Percentiles rank a stretch among this genome's conserved stretches.
Evolutionary conservation across 306 rosid species (phyloP).

Genomic region (Cucurbita ficifolia): DNA sequence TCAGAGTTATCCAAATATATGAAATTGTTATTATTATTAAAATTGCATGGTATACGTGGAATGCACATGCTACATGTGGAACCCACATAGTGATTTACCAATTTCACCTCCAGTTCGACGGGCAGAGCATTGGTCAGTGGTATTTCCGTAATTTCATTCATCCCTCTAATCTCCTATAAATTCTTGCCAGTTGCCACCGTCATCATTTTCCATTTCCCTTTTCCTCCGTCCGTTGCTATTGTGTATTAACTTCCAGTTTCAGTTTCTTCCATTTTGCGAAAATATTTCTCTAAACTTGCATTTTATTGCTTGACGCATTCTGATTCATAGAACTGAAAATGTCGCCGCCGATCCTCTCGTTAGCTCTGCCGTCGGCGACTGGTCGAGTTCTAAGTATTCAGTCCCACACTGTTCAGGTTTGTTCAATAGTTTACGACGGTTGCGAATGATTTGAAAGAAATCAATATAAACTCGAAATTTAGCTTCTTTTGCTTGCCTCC

Average conservation of each 20-base stretch:
- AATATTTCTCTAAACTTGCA: not conserved
- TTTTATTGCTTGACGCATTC: not conserved
- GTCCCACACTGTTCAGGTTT: constrained; percentile 75
- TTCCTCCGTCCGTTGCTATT: not conserved
- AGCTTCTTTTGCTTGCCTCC: not conserved
- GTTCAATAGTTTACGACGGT: not conserved
- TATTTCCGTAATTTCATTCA: not conserved
- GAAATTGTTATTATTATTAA: too few species aligned
- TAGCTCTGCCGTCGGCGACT: constrained; percentile 55
- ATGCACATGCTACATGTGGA: too few species aligned
- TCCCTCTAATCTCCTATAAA: not conserved
- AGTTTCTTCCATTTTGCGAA: not conserved
- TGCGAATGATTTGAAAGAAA: not conserved
- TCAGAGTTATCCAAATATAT: too few species aligned
- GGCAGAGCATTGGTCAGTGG: not conserved
- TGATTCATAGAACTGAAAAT: constrained; percentile 10
- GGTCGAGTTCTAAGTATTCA: constrained; percentile 78
- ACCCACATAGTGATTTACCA: not conserved
- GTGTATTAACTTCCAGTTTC: not conserved
- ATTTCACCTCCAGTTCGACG: not conserved
- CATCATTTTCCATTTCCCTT: not conserved
- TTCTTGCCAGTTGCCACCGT: not conserved
- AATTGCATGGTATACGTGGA: too few species aligned
- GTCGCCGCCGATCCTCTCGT: constrained; percentile 63
- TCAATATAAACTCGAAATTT: not conserved